phyloP scores from a whole-genome alignment of 176 grass and related monocot genomes.

The Eleusine coracana region DNA sequence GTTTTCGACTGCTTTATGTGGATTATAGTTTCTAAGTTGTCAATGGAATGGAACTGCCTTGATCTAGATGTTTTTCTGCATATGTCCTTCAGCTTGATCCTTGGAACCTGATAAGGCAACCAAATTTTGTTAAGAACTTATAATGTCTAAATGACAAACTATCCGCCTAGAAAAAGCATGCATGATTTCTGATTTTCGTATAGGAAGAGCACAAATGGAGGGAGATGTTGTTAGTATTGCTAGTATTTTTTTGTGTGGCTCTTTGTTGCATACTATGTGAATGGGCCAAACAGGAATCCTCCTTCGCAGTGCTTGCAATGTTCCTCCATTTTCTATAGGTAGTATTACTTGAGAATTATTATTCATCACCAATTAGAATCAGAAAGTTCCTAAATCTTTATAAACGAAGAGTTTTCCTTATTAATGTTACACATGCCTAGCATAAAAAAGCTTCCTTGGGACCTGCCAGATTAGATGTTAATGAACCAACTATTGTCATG shows the following conservation, averaged over 20 bases:
- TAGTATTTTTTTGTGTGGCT: slow-evolving; percentile 11
- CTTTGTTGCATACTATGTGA: slow-evolving; percentile 31
- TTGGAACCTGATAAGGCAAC: slow-evolving; percentile 53
- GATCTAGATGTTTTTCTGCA: slow-evolving; percentile 27
- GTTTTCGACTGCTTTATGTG: slow-evolving; percentile 22
- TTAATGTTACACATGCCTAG: slow-evolving; percentile 15
- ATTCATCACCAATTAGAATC: not conserved
- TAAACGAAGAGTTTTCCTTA: not conserved
- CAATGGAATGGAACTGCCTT: slow-evolving; percentile 29
- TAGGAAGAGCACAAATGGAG: not conserved
- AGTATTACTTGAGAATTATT: slow-evolving; percentile 30
- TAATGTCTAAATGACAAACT: slow-evolving; percentile 19
- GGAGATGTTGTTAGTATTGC: not conserved
- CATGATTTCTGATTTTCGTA: not conserved
- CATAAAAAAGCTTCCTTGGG: slow-evolving; percentile 6
- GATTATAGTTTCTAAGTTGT: slow-evolving; percentile 26
- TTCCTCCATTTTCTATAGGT: not conserved
- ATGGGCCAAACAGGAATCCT: not conserved
- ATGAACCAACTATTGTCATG: slow-evolving; percentile 3
- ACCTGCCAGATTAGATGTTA: slow-evolving; percentile 15
- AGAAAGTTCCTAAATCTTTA: not conserved
- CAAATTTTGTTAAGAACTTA: slow-evolving; percentile 20
- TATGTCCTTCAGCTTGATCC: slow-evolving; percentile 52
- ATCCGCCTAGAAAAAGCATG: slow-evolving; percentile 41
- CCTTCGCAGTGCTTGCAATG: not conserved